Percentiles rank a stretch among this genome's conserved stretches.
Conservation (phyloP, 73 alveolate genomes). For the Paramecium biaurelia region DNA sequence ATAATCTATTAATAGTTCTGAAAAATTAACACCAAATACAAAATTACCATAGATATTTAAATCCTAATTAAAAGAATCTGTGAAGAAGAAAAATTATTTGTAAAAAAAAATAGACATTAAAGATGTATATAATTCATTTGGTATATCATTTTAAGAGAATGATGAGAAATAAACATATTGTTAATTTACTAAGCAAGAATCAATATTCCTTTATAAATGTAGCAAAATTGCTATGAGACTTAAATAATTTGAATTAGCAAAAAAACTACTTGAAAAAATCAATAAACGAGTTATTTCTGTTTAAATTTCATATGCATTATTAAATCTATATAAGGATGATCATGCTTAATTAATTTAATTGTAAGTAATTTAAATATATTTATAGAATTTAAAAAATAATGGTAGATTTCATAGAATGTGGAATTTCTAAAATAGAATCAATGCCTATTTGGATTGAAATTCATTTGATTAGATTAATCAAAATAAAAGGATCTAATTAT, state of each 20-base stretch:
- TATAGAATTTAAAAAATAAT: not conserved
- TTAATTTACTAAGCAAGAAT: not conserved
- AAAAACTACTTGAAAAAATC: not conserved
- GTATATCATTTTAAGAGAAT: not conserved
- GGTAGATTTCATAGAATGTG: not conserved
- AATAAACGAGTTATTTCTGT: not conserved
- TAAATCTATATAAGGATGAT: not conserved
- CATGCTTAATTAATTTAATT: not conserved
- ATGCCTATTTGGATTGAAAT: slow-evolving; percentile 14
- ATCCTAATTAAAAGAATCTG: not conserved
- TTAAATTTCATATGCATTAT: not conserved
- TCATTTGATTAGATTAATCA: not conserved
- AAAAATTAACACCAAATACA: not conserved
- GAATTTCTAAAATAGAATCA: not conserved
- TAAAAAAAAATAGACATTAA: not conserved
- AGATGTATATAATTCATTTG: not conserved
- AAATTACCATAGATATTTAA: not conserved
- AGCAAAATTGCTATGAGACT: not conserved
- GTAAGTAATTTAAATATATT: not conserved
- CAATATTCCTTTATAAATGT: slow-evolving; percentile 3
- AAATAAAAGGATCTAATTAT: not conserved
- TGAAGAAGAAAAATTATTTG: not conserved
- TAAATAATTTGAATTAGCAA: not conserved
- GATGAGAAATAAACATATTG: not conserved
- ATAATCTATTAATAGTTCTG: not conserved